phyloP scores from a whole-genome alignment of 2,329 filamentous ascomycete species.

The Dryadomyces quercivorus region DNA sequence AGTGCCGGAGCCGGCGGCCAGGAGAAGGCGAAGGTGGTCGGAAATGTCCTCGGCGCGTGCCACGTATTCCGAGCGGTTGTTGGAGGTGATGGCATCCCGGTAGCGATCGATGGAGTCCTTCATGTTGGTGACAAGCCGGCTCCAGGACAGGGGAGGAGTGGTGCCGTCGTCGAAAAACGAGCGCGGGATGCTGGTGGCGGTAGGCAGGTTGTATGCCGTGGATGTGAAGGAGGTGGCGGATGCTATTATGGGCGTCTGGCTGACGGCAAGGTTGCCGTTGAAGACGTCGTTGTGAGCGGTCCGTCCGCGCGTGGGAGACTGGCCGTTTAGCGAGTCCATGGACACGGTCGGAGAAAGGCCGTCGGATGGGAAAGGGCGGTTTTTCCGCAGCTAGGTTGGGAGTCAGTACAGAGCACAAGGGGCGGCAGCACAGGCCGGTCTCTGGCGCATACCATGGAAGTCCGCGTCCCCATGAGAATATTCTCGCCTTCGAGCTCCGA shows the following conservation, averaged over 20 bases:
- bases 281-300: constrained; percentile 40
- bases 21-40: constrained; percentile 80
- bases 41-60: constrained; percentile 95
- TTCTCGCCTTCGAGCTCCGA: constrained; percentile 75
- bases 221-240: constrained; percentile 52
- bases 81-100: constrained; percentile 74
- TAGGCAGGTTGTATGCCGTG: constrained; percentile 42
- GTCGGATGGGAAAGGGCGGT: constrained; percentile 50
- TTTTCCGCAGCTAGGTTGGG: constrained; percentile 22
- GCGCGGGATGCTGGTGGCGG: constrained; percentile 53
- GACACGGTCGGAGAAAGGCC: constrained; percentile 77
- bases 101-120: constrained; percentile 81
- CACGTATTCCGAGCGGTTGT: constrained; percentile 81
- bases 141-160: constrained; percentile 75
- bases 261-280: constrained; percentile 30
- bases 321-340: constrained; percentile 75
- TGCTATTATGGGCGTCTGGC: constrained; percentile 36
- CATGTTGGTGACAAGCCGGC: constrained; percentile 83
- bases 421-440: constrained; percentile 7
- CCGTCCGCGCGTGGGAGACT: constrained; percentile 33
- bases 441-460: constrained; percentile 46
- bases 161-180: constrained; percentile 88
- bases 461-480: constrained; percentile 54
- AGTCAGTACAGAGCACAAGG: background rate
- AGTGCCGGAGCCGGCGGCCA: constrained; percentile 92